Evolutionary conservation across 179 eudicot species (phyloP).

Genomic region (Sideroxylon spinosum): DNA sequence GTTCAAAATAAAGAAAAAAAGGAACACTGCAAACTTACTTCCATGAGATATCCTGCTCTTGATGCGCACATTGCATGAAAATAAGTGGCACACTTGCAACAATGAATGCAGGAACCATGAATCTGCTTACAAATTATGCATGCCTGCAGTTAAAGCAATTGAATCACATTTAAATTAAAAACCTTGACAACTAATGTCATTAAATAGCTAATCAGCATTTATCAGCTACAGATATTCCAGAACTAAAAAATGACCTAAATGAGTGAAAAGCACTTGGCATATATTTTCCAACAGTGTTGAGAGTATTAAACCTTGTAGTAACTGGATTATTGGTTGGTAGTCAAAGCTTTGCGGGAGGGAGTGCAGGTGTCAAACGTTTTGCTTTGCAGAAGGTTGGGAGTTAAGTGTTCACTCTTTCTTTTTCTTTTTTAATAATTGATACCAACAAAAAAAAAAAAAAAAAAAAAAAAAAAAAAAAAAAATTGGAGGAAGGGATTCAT

Average conservation of each 20-base stretch:
- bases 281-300: too few species aligned
- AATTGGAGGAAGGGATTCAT: too few species aligned
- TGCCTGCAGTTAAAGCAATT: conserved; percentile 29
- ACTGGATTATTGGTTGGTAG: too few species aligned
- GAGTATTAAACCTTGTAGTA: too few species aligned
- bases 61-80: conserved; percentile 55
- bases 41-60: conserved; percentile 53
- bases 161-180: neutral
- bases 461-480: too few species aligned
- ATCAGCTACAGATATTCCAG: neutral
- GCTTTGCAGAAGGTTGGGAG: too few species aligned
- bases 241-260: neutral
- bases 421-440: too few species aligned
- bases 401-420: too few species aligned
- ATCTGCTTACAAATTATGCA: conserved; percentile 50
- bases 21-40: conserved; percentile 27
- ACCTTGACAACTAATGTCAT: neutral
- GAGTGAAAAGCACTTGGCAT: too few species aligned
- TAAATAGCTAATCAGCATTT: neutral
- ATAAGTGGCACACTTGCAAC: conserved; percentile 48
- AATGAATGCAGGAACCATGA: conserved; percentile 57
- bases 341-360: too few species aligned
- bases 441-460: too few species aligned
- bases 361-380: too few species aligned
- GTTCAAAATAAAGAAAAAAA: neutral